Percentiles rank a stretch among this genome's conserved stretches.
Conservation (phyloP, 2,329 filamentous ascomycete species). For the Cryphonectria japonica region DNA sequence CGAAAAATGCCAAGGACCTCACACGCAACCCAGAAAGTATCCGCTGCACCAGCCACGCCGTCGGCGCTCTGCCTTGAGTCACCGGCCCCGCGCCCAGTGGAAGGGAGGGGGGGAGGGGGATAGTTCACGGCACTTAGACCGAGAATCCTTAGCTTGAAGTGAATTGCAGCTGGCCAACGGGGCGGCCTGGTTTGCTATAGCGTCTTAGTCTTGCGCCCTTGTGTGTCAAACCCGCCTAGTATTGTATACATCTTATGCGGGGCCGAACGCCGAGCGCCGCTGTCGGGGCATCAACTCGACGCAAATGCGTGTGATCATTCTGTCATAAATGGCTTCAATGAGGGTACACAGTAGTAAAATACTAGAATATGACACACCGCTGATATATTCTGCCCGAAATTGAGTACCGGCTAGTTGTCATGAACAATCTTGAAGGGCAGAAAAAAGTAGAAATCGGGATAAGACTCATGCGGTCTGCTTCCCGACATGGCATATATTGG, state of each 20-base stretch:
- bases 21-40: neutral
- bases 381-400: neutral
- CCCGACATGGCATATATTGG: no score
- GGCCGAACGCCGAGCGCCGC: conserved; percentile 12
- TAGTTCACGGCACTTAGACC: neutral
- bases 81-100: neutral
- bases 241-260: neutral
- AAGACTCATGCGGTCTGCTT: neutral
- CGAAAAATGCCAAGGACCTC: neutral
- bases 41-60: neutral
- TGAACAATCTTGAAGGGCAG: no score
- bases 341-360: neutral
- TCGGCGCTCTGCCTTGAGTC: neutral
- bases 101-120: no score
- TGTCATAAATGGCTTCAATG: neutral
- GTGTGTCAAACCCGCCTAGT: neutral
- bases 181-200: neutral
- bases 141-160: neutral
- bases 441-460: neutral
- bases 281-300: neutral
- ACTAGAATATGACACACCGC: neutral
- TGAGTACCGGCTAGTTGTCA: neutral
- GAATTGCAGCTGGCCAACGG: neutral
- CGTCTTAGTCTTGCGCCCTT: conserved; percentile 1
- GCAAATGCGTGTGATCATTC: neutral